These are phyloP conservation scores for Austroboletus niveus DNA, from an alignment of 1,284 basidiomycete genomes.

Conservation along the genomic window DNA sequence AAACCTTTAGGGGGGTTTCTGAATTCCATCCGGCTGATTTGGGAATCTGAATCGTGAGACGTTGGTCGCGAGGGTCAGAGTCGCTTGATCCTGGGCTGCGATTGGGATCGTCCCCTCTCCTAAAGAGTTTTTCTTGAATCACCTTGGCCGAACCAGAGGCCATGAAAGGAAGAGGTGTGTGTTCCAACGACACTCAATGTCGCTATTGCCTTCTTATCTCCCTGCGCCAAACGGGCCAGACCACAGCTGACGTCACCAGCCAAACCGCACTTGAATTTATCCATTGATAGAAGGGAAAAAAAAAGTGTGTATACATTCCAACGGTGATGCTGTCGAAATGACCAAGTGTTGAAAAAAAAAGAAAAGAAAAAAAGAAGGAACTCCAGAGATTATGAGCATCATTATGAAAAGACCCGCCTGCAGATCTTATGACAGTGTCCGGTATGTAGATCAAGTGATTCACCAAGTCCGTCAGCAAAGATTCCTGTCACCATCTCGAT, in stretches of 20 bases:
- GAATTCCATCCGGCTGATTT: slow-evolving; percentile 42
- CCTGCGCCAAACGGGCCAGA: slow-evolving; percentile 1
- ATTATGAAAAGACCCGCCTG: slow-evolving; percentile 31
- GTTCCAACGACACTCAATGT: background rate
- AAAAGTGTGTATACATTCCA: slow-evolving; percentile 13
- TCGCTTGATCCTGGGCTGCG: slow-evolving; percentile 24
- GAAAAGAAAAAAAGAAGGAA: too few species aligned
- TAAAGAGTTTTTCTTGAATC: slow-evolving; percentile 77
- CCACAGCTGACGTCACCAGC: slow-evolving; percentile 26
- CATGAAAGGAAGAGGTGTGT: slow-evolving; percentile 21
- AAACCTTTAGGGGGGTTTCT: slow-evolving; percentile 41
- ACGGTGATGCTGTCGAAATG: slow-evolving; percentile 5
- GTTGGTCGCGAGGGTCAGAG: slow-evolving; percentile 35
- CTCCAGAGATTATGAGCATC: slow-evolving; percentile 2
- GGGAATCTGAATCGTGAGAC: slow-evolving; percentile 81
- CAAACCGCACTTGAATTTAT: background rate
- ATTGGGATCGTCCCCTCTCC: slow-evolving; percentile 37
- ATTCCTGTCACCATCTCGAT: slow-evolving; percentile 23
- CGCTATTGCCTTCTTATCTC: slow-evolving; percentile 1
- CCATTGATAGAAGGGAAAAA: background rate
- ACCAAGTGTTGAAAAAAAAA: slow-evolving; percentile 16
- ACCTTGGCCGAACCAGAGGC: slow-evolving; percentile 50
- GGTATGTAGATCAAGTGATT: slow-evolving; percentile 10
- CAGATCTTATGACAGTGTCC: slow-evolving; percentile 29
- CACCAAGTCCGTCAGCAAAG: slow-evolving; percentile 9